Percentiles rank a stretch among this genome's conserved stretches.
phyloP scores from a whole-genome alignment of 2,329 filamentous ascomycete genomes.

The Lecanicillium sp. region DNA sequence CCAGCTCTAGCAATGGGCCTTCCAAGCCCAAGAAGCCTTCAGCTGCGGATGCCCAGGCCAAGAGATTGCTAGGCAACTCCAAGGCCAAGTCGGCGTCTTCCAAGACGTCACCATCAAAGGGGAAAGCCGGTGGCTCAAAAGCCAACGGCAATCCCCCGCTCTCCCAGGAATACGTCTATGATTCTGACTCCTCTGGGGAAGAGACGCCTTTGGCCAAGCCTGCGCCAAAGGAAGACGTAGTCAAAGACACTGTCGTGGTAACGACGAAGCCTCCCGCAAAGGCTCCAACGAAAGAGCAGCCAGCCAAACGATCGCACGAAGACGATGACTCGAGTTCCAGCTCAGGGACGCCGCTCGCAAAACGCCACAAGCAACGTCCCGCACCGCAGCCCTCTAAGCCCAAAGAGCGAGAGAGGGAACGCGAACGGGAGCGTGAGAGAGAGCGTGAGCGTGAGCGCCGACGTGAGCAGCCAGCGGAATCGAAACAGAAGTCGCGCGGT shows the following conservation, averaged over 20 bases:
- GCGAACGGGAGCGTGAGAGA: constrained; percentile 3
- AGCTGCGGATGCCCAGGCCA: constrained; percentile 46
- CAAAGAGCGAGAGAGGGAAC: constrained; percentile 16
- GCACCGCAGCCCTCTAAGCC: constrained; percentile 22
- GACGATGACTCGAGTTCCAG: constrained; percentile 49
- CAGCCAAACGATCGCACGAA: constrained; percentile 44
- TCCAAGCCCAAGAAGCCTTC: constrained; percentile 47
- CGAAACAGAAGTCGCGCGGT: not conserved
- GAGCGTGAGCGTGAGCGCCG: too few relatives aligned
- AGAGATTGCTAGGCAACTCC: constrained; percentile 37
- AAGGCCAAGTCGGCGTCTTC: constrained; percentile 22
- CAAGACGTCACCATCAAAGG: constrained; percentile 33
- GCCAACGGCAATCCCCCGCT: constrained; percentile 33
- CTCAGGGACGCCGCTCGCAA: constrained; percentile 49
- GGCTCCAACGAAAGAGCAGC: constrained; percentile 19
- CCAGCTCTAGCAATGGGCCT: constrained; percentile 41
- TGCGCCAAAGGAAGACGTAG: constrained; percentile 14
- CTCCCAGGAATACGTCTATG: constrained; percentile 48
- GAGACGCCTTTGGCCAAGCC: constrained; percentile 30
- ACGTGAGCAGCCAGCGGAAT: not conserved
- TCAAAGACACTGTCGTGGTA: constrained; percentile 4
- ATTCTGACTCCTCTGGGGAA: constrained; percentile 48
- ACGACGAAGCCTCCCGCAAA: constrained; percentile 11
- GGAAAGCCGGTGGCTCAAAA: constrained; percentile 21
- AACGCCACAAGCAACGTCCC: constrained; percentile 46